A percentile compares a stretch with the other conserved stretches of the same genome.
phyloP scores from a whole-genome alignment of 176 grass and related monocot species.

The Eremochloa ophiuroides region DNA sequence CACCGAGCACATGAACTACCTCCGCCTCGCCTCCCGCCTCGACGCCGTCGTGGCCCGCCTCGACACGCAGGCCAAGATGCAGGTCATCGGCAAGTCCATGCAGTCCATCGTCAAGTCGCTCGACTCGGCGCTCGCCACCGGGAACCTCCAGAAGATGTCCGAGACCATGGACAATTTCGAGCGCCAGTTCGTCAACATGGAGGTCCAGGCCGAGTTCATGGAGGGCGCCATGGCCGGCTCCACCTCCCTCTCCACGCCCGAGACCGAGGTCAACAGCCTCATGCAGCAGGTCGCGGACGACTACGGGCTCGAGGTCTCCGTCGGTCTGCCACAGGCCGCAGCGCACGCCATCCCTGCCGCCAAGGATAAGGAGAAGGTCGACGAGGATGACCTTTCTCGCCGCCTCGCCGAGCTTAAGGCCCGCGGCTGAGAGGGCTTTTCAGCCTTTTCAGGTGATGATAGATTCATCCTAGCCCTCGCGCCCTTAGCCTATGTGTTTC shows the following conservation, averaged over 20 bases:
- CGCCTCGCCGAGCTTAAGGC: conserved; percentile 84
- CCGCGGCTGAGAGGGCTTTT: conserved; percentile 28
- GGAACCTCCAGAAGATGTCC: conserved; percentile 96
- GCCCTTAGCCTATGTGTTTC: not conserved
- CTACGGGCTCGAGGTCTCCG: conserved; percentile 90
- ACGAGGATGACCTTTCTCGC: conserved; percentile 84
- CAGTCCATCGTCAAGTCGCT: conserved; percentile 76
- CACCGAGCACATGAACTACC: conserved; percentile 97
- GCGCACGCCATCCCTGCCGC: conserved; percentile 70
- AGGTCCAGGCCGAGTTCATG: conserved; percentile 99
- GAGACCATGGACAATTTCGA: conserved; percentile 96
- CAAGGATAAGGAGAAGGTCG: conserved; percentile 90
- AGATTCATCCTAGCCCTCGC: not conserved
- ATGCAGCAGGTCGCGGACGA: conserved; percentile 98
- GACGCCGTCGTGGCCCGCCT: conserved; percentile 90
- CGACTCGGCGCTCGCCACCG: conserved; percentile 64
- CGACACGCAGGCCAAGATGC: conserved; percentile 99
- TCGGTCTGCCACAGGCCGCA: conserved; percentile 69
- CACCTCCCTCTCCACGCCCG: conserved; percentile 83
- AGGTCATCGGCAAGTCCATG: conserved; percentile 96
- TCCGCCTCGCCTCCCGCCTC: conserved; percentile 85
- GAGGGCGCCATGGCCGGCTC: conserved; percentile 86
- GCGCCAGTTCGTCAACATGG: conserved; percentile 93
- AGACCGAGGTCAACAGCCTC: conserved; percentile 95
- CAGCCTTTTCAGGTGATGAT: conserved; percentile 33